Conservation (phyloP, 306 rosid genomes). For the Corylus heterophylla region DNA sequence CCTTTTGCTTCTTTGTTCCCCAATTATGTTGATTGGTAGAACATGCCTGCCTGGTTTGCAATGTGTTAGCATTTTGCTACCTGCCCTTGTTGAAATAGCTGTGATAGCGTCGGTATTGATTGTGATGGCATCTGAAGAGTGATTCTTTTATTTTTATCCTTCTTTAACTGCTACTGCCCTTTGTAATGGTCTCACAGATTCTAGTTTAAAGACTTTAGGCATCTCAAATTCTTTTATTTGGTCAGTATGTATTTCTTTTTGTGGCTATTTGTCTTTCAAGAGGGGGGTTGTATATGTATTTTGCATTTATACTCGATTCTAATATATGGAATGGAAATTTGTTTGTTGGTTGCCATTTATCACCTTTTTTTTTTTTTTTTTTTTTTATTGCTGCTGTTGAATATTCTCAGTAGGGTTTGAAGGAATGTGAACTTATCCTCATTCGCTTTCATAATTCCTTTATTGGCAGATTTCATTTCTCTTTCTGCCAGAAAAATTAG, state of each 20-base stretch:
- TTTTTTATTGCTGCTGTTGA: neutral
- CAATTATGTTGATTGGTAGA: conserved; percentile 47
- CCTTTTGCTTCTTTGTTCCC: conserved; percentile 42
- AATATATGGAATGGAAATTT: conserved; percentile 54
- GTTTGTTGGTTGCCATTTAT: conserved; percentile 47
- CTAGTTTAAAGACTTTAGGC: conserved; percentile 51
- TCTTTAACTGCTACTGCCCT: conserved; percentile 45
- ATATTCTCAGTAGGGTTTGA: neutral
- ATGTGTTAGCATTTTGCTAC: conserved; percentile 48
- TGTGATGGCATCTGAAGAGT: conserved; percentile 75
- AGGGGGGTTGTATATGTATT: conserved; percentile 68
- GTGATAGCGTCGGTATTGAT: conserved; percentile 57
- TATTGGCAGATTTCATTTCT: neutral
- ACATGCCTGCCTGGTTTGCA: conserved; percentile 50
- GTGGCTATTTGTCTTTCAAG: conserved; percentile 23
- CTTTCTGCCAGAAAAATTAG: neutral
- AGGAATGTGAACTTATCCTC: no score
- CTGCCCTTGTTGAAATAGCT: conserved; percentile 52
- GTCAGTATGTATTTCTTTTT: conserved; percentile 51
- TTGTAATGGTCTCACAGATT: conserved; percentile 51
- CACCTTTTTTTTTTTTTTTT: neutral
- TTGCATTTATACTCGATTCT: conserved; percentile 52
- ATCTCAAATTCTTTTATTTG: conserved; percentile 67
- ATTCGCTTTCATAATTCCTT: no score
- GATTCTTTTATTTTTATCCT: conserved; percentile 41